Conservation (phyloP, 495 filamentous ascomycete genomes). For the Penicillium verhagenii region DNA sequence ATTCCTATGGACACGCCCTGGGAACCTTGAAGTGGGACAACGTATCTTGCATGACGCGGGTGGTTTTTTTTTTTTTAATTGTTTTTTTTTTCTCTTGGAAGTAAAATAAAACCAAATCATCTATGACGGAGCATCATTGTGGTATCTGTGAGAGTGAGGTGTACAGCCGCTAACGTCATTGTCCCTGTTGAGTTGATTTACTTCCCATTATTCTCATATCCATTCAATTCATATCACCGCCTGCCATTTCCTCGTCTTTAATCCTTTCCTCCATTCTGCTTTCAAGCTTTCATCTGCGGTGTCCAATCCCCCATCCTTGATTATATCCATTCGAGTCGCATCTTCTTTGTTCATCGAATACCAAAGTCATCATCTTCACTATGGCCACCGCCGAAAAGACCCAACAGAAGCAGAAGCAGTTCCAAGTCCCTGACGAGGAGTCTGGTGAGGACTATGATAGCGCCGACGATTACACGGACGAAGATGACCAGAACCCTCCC, state of each 20-base stretch:
- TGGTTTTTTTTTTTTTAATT: too few relatives aligned
- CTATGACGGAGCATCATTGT: neutral
- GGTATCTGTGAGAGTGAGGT: too few relatives aligned
- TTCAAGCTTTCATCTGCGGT: neutral
- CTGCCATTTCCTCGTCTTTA: conserved; percentile 7
- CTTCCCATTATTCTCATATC: neutral
- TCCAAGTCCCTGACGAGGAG: conserved; percentile 38
- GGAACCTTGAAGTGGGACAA: conserved; percentile 12
- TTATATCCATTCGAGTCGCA: neutral
- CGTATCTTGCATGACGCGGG: conserved; percentile 11
- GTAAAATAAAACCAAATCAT: too few relatives aligned
- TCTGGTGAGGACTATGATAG: conserved; percentile 42
- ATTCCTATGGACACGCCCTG: neutral
- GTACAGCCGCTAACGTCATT: conserved; percentile 37
- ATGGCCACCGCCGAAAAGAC: conserved; percentile 45
- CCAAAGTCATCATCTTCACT: conserved; percentile 8
- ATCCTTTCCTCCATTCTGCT: neutral
- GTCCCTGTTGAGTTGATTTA: neutral
- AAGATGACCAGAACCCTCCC: conserved; percentile 30
- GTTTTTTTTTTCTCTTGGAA: too few relatives aligned
- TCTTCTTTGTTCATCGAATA: neutral
- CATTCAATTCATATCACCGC: conserved; percentile 12
- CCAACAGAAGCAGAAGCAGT: conserved; percentile 31
- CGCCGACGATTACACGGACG: conserved; percentile 31
- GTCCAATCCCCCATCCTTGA: conserved; percentile 2